Conservation (phyloP, 176 grass and related monocot species). For the Lolium perenne region DNA sequence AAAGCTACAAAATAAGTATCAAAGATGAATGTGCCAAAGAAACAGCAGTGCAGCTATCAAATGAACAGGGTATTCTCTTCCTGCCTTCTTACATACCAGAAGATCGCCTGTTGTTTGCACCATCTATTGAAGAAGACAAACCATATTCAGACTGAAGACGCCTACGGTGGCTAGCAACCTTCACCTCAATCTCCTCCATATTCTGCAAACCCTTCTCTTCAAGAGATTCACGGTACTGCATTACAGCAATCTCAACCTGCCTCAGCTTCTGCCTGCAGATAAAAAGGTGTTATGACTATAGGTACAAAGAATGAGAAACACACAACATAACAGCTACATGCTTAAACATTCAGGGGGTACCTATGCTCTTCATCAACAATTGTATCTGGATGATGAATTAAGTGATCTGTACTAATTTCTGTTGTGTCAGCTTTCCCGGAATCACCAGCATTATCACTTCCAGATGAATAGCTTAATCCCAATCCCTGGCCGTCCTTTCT, state of each 20-base stretch:
- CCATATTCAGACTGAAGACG: slow-evolving; percentile 86
- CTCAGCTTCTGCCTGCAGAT: slow-evolving; percentile 86
- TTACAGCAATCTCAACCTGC: slow-evolving; percentile 84
- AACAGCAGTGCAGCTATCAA: slow-evolving; percentile 29
- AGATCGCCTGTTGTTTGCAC: slow-evolving; percentile 61
- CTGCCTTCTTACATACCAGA: slow-evolving; percentile 62
- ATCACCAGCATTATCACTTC: slow-evolving; percentile 75
- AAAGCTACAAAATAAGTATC: background rate
- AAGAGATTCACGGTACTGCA: slow-evolving; percentile 91
- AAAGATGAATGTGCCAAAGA: slow-evolving; percentile 27
- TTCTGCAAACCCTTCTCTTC: slow-evolving; percentile 83
- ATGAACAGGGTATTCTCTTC: slow-evolving; percentile 13
- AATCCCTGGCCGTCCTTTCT: slow-evolving; percentile 56
- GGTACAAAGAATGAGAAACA: background rate
- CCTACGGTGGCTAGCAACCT: slow-evolving; percentile 68
- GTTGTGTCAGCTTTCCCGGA: slow-evolving; percentile 53
- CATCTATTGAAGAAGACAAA: slow-evolving; percentile 73
- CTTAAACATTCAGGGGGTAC: slow-evolving; percentile 36
- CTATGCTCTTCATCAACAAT: slow-evolving; percentile 88
- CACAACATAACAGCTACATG: slow-evolving; percentile 21
- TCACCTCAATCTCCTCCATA: slow-evolving; percentile 87
- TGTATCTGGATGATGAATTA: slow-evolving; percentile 56
- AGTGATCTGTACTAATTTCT: slow-evolving; percentile 45
- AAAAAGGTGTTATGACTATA: slow-evolving; percentile 24
- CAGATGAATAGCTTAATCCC: slow-evolving; percentile 97